These are phyloP conservation scores for Paramyrothecium sp. DNA, from an alignment of 2,329 filamentous ascomycete species.

Conservation along the genomic window DNA sequence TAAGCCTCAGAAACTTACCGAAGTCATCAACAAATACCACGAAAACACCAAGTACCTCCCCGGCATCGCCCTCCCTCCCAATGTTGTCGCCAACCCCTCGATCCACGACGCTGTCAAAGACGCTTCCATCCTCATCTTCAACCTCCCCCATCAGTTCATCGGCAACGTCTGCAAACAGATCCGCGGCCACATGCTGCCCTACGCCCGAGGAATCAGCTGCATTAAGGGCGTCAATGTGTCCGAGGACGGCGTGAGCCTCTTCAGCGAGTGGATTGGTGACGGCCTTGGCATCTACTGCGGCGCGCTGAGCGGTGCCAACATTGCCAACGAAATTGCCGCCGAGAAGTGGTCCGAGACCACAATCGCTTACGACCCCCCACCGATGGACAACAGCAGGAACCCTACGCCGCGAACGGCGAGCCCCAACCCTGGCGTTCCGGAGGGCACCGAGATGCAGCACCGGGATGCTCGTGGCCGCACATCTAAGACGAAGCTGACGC, in stretches of 20 bases:
- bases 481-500: conserved; percentile 68
- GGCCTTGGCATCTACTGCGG: conserved; percentile 94
- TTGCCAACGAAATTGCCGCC: conserved; percentile 88
- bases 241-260: conserved; percentile 80
- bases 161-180: conserved; percentile 80
- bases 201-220: conserved; percentile 90
- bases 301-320: conserved; percentile 92
- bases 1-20: conserved; percentile 80
- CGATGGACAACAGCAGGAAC: conserved; percentile 74
- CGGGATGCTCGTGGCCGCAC: conserved; percentile 66
- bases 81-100: conserved; percentile 82
- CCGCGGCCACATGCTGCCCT: conserved; percentile 85
- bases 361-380: conserved; percentile 90
- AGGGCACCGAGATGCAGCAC: conserved; percentile 60
- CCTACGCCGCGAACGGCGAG: conserved; percentile 52
- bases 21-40: conserved; percentile 86
- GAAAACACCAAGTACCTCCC: conserved; percentile 99
- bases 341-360: conserved; percentile 99
- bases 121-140: conserved; percentile 91
- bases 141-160: conserved; percentile 96
- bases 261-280: conserved; percentile 92
- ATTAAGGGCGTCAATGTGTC: conserved; percentile 97
- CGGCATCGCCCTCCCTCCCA: conserved; percentile 77
- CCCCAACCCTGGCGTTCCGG: conserved; percentile 47
- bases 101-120: conserved; percentile 76